These are phyloP conservation scores for Phytophthora idaei DNA, from an alignment of 352 stramenopile genomes.

Conservation along the genomic window DNA sequence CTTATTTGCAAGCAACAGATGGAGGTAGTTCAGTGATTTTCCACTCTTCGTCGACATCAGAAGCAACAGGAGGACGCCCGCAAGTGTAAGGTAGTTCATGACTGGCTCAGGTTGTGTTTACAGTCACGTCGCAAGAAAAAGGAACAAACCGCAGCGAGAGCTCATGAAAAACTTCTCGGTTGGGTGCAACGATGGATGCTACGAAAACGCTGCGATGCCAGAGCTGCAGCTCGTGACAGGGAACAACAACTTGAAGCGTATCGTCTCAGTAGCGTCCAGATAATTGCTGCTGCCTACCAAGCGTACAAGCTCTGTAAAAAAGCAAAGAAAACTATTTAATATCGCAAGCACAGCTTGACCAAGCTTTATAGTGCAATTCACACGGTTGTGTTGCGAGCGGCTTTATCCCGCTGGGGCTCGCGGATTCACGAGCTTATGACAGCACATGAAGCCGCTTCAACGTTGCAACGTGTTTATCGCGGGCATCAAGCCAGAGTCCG, in stretches of 20 bases:
- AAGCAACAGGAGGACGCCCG: slow-evolving; percentile 7
- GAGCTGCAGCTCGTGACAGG: slow-evolving; percentile 5
- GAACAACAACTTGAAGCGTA: slow-evolving; percentile 10
- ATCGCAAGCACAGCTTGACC: slow-evolving; percentile 1
- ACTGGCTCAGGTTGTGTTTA: slow-evolving; percentile 13
- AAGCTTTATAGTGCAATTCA: slow-evolving; percentile 1
- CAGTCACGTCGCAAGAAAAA: slow-evolving; percentile 5
- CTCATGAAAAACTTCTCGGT: slow-evolving; percentile 11
- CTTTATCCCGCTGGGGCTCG: slow-evolving; percentile 7
- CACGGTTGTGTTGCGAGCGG: slow-evolving; percentile 1
- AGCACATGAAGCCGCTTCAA: slow-evolving; percentile 2
- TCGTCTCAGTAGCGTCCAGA: background rate
- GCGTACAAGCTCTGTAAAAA: slow-evolving; percentile 4
- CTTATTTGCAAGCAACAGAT: slow-evolving; percentile 21
- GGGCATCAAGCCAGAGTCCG: background rate
- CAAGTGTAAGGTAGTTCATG: slow-evolving; percentile 2
- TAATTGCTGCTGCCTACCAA: slow-evolving; percentile 15
- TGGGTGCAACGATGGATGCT: slow-evolving; percentile 23
- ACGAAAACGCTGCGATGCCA: slow-evolving; percentile 12
- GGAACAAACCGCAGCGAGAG: background rate
- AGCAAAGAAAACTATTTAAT: slow-evolving; percentile 3
- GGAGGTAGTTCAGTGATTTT: slow-evolving; percentile 23
- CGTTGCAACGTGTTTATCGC: slow-evolving; percentile 19
- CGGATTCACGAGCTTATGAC: background rate
- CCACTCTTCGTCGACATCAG: slow-evolving; percentile 8